Evolutionary conservation across 441 rosid species (phyloP).

Genomic region (Populus hybrid): DNA sequence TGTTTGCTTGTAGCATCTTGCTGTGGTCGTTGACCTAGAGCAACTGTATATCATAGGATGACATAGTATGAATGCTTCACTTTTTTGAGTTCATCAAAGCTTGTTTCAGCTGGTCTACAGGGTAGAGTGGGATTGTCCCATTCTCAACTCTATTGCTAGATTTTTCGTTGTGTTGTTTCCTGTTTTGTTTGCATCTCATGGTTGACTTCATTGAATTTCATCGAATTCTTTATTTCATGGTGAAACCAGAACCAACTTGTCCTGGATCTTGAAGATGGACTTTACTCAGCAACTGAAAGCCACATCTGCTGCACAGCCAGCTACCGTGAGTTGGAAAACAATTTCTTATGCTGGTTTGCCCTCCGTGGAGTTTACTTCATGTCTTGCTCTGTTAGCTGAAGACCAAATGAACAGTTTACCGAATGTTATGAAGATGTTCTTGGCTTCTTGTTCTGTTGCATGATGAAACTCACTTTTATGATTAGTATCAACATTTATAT

Average conservation of each 20-base stretch:
- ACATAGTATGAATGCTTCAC: neutral
- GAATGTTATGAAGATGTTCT: constrained; percentile 9
- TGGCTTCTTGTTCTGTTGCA: constrained; percentile 15
- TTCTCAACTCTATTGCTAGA: neutral
- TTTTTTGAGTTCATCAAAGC: neutral
- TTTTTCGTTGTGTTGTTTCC: neutral
- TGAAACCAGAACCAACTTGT: constrained; percentile 17
- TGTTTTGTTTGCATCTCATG: neutral
- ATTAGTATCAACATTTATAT: neutral
- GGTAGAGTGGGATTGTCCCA: neutral
- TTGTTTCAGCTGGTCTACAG: neutral
- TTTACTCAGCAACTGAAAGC: constrained; percentile 6
- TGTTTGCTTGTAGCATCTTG: neutral
- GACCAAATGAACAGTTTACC: neutral
- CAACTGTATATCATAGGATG: neutral
- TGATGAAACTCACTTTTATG: constrained; percentile 4
- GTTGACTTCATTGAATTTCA: neutral
- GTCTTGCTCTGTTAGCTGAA: constrained; percentile 3
- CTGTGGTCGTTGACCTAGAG: neutral
- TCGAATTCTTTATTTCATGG: neutral
- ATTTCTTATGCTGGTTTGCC: constrained; percentile 4
- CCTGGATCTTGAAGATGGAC: constrained; percentile 8
- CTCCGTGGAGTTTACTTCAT: constrained; percentile 5
- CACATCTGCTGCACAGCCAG: constrained; percentile 10
- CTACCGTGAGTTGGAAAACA: constrained; percentile 11